Evolutionary conservation across 139 green algal genomes (phyloP).

Genomic region (Micractinium sp.): DNA sequence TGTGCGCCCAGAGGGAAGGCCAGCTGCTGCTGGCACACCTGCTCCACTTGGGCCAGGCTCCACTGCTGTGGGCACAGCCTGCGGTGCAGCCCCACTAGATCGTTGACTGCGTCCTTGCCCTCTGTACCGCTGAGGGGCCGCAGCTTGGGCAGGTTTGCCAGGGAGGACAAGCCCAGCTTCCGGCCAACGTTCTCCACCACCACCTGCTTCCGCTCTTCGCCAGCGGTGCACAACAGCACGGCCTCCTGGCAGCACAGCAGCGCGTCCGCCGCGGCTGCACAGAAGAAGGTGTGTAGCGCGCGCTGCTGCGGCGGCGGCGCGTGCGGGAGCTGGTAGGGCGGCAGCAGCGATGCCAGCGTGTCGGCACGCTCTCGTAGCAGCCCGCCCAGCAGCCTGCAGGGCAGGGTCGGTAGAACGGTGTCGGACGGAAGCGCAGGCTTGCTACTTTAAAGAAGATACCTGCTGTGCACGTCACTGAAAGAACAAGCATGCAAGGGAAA

Average conservation of each 20-base stretch:
- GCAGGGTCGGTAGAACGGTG: too few species aligned
- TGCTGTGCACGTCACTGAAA: neutral
- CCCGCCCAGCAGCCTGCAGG: constrained; percentile 10
- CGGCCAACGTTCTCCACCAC: too few species aligned
- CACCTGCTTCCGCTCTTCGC: neutral
- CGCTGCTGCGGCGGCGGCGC: neutral
- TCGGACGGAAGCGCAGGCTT: neutral
- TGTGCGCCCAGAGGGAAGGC: too few species aligned
- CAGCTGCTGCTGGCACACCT: neutral
- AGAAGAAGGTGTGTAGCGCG: constrained; percentile 4
- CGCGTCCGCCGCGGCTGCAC: neutral
- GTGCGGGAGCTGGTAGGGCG: neutral
- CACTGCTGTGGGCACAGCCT: neutral
- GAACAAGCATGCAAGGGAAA: neutral
- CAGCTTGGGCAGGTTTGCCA: neutral
- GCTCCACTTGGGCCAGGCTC: neutral
- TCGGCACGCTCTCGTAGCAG: neutral
- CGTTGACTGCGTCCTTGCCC: neutral
- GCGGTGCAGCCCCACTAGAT: neutral
- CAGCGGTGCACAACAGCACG: neutral
- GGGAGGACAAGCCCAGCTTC: too few species aligned
- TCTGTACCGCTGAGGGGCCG: neutral
- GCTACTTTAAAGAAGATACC: neutral
- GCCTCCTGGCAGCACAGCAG: constrained; percentile 11
- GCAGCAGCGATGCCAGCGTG: neutral